Evolutionary conservation across 208 protist genomes (phyloP).

Genomic region (Novymonas esmeraldas): DNA sequence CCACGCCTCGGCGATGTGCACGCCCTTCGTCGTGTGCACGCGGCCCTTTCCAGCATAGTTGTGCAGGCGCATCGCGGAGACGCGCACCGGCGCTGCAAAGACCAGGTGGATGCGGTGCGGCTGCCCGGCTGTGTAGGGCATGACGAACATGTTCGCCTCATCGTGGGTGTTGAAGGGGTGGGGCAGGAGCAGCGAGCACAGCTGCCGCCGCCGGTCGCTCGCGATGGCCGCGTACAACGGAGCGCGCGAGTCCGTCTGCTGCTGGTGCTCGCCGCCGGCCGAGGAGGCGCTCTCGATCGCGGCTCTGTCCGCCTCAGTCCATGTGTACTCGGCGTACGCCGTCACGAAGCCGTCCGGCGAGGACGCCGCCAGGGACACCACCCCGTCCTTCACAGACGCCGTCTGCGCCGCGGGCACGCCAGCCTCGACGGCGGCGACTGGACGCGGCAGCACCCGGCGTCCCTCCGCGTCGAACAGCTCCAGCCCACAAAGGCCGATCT

Average conservation of each 20-base stretch:
- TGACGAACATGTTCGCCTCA: slow-evolving; percentile 80
- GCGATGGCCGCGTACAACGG: slow-evolving; percentile 13
- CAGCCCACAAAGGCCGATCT: slow-evolving; percentile 90
- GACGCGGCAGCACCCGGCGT: slow-evolving; percentile 43
- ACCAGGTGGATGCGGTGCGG: slow-evolving; percentile 74
- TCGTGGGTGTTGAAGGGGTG: slow-evolving; percentile 78
- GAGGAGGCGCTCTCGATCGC: not conserved
- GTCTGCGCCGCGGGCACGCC: slow-evolving; percentile 17
- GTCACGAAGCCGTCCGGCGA: slow-evolving; percentile 15
- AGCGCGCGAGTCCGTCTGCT: not conserved
- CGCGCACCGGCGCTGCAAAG: slow-evolving; percentile 47
- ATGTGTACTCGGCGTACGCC: slow-evolving; percentile 32
- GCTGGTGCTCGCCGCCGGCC: not conserved
- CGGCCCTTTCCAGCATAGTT: slow-evolving; percentile 93
- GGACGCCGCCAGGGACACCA: not conserved
- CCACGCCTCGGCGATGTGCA: slow-evolving; percentile 77
- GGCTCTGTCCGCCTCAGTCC: slow-evolving; percentile 25
- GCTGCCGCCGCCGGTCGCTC: slow-evolving; percentile 37
- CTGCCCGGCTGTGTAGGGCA: slow-evolving; percentile 75
- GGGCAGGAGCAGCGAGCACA: slow-evolving; percentile 83
- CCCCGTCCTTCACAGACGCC: not conserved
- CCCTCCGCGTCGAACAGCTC: slow-evolving; percentile 89
- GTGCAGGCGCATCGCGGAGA: slow-evolving; percentile 85
- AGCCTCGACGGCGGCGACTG: not conserved
- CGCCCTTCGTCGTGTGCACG: slow-evolving; percentile 85